Conservation (phyloP, 441 rosid genomes). For the Hura crepitans region DNA sequence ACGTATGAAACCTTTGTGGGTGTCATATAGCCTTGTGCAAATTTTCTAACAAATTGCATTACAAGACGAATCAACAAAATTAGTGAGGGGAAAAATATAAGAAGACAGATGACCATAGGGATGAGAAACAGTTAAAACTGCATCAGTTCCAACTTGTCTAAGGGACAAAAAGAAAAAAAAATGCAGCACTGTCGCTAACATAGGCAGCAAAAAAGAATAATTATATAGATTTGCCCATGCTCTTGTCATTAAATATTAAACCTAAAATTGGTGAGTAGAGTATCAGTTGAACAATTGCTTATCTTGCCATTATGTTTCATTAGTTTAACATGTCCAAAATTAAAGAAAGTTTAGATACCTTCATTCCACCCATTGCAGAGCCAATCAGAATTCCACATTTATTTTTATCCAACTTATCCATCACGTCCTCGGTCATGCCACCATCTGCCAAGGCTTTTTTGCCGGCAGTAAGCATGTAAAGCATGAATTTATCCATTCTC, state of each 20-base stretch:
- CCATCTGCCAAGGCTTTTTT: slow-evolving; percentile 95
- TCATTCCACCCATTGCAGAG: slow-evolving; percentile 90
- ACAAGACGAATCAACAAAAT: background rate
- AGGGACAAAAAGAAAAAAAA: background rate
- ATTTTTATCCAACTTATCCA: slow-evolving; percentile 63
- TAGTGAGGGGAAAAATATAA: background rate
- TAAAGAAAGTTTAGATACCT: slow-evolving; percentile 35
- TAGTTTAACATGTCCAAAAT: background rate
- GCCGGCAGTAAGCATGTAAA: slow-evolving; percentile 87
- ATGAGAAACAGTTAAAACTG: background rate
- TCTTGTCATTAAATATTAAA: background rate
- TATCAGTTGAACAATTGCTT: background rate
- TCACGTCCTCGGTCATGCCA: slow-evolving; percentile 74
- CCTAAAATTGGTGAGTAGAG: background rate
- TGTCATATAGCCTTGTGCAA: slow-evolving; percentile 4
- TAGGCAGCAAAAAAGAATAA: background rate
- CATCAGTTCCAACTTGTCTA: slow-evolving; percentile 8
- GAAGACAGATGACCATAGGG: background rate
- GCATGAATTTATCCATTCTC: slow-evolving; percentile 99
- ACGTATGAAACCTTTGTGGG: slow-evolving; percentile 1
- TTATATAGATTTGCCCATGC: background rate
- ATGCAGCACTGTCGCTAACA: background rate
- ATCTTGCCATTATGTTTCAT: background rate
- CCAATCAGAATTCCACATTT: slow-evolving; percentile 85
- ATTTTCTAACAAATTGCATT: background rate